A percentile compares a stretch with the other conserved stretches of the same genome.
Evolutionary conservation across 345 rosid genomes (phyloP).

Genomic region (Cochlearia excelsa): DNA sequence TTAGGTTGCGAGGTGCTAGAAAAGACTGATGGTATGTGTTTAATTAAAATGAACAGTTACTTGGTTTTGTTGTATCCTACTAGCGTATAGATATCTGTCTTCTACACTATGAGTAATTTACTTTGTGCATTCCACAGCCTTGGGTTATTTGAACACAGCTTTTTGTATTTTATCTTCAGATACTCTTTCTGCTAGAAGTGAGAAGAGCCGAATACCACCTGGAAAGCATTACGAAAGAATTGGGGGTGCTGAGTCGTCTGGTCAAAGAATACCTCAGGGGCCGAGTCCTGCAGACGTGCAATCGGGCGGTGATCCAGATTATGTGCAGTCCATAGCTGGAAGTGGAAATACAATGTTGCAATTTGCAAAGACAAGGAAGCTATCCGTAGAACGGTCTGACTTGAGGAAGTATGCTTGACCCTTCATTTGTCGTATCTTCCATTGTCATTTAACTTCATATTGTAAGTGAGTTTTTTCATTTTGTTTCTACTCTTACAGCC

Average conservation of each 20-base stretch:
- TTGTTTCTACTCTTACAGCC: constrained; percentile 44
- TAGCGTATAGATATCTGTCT: constrained; percentile 7
- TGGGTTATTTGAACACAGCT: constrained; percentile 8
- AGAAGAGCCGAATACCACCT: constrained; percentile 45
- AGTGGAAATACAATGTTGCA: constrained; percentile 73
- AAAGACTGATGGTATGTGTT: constrained; percentile 56
- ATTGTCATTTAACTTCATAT: constrained; percentile 9
- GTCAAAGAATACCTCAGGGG: constrained; percentile 39
- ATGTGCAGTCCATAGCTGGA: constrained; percentile 60
- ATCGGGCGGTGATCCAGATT: constrained; percentile 61
- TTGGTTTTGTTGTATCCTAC: constrained; percentile 15
- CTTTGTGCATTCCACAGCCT: constrained; percentile 4
- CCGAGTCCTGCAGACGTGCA: constrained; percentile 51
- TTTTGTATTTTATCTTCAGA: constrained; percentile 22
- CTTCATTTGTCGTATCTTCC: constrained; percentile 3
- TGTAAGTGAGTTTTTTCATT: constrained; percentile 7
- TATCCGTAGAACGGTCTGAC: constrained; percentile 83
- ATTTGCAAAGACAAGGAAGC: constrained; percentile 90
- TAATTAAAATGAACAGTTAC: constrained; percentile 8
- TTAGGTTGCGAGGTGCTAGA: constrained; percentile 52
- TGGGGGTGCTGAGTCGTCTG: constrained; percentile 42
- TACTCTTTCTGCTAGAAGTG: constrained; percentile 41
- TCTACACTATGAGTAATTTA: not conserved
- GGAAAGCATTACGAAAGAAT: constrained; percentile 39
- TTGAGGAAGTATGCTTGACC: constrained; percentile 63